Base-by-base conservation (phyloP, 345 rosid genomes). In the Cardamine occulta region DNA sequence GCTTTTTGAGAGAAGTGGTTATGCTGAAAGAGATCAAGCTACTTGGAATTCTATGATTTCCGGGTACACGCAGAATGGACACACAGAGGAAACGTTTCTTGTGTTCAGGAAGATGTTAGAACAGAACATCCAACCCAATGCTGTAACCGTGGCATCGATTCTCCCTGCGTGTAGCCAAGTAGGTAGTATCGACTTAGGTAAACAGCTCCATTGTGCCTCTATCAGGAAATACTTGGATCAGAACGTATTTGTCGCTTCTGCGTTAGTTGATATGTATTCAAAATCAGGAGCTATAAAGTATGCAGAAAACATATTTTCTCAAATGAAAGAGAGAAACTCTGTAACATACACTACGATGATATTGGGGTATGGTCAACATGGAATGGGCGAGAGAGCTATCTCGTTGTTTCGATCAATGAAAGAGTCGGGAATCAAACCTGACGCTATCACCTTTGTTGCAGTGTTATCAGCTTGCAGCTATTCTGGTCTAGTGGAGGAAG, bases 31-130 rank as follows among this genome's bases (percentile, higher is more conserved):
- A 79, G 97, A 93, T 84, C 93, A 85, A 67, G 93, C 96, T 72
- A 89, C 89, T 21, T 93, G 96, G 97, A 93, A 93, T 75, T 83
- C 97, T 47, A 88, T 91, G 91, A 79, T 93, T 77, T 84, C 92
- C 56, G 98, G 98, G 42, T 91, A 84, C 80, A 82, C 90, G 1
- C 97, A 89, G 74, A 87, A 89, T 69, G 91, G 86, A 57, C 79
- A 82, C 74, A 62, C 74, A 39, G 86, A 84, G 62, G 91, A 91
- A 70, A 87, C 89, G 14, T 85, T 91, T 66, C 56, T 34, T 64
- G 81, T 82, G 35, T 81, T 89, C 42, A 80, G 76, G 59, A 74
- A 80, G 74, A 91, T 93, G 98, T 72, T 89, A 70, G 88, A 80
- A 80, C 81, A 82, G 75, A 82, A 72, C 72, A 68, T 87, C 4